These are phyloP conservation scores for Cyclotella kingstonii DNA, from an alignment of 108 stramenopile species.

Conservation along the genomic window DNA sequence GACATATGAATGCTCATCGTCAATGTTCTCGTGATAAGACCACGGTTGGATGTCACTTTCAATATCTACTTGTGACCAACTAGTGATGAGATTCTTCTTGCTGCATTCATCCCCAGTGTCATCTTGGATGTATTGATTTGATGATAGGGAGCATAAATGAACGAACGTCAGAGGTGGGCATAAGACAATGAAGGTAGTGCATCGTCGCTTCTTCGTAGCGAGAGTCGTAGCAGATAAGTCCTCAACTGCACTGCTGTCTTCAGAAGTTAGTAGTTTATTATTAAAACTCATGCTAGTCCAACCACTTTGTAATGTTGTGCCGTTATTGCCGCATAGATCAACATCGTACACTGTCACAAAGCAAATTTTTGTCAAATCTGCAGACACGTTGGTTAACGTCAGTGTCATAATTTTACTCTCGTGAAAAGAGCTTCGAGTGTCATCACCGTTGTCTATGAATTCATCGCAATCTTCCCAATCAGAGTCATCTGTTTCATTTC, in stretches of 20 bases:
- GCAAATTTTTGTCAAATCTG: conserved; percentile 24
- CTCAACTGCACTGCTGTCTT: not conserved
- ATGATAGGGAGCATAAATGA: conserved; percentile 61
- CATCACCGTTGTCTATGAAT: not conserved
- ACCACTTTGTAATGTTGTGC: conserved; percentile 20
- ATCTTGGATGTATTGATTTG: conserved; percentile 6
- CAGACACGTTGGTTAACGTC: conserved; percentile 33
- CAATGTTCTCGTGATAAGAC: conserved; percentile 58
- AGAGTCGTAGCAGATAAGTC: not conserved
- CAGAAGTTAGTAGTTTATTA: no score
- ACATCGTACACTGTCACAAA: conserved; percentile 42
- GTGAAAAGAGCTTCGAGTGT: not conserved
- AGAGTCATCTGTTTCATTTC: conserved; percentile 16
- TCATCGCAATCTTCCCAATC: not conserved
- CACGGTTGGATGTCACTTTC: conserved; percentile 76
- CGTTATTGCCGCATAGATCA: conserved; percentile 21
- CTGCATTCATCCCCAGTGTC: not conserved
- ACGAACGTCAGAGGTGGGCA: conserved; percentile 74
- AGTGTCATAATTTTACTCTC: conserved; percentile 11
- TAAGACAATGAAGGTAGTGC: conserved; percentile 76
- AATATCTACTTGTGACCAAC: conserved; percentile 52
- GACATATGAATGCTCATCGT: conserved; percentile 53
- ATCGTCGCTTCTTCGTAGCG: conserved; percentile 22
- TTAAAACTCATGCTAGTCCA: not conserved
- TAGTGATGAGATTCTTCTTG: conserved; percentile 15